Conservation (phyloP, 805 yeast genomes). For the Pichia thaimueangensis region DNA sequence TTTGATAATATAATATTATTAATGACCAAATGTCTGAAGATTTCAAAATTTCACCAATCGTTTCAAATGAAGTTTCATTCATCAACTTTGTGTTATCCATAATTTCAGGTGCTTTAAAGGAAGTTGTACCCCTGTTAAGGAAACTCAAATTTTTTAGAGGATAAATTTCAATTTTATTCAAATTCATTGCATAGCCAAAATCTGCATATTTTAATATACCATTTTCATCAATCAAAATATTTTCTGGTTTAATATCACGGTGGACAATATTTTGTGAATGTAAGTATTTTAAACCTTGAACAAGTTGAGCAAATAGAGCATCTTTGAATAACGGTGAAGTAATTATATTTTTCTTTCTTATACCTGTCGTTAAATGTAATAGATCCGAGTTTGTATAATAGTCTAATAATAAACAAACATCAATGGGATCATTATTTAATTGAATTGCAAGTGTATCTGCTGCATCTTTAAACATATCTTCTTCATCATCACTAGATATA, state of each 20-base stretch:
- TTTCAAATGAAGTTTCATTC: conserved; percentile 5
- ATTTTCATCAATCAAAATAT: conserved; percentile 38
- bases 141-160: conserved; percentile 16
- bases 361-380: conserved; percentile 34
- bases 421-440: neutral
- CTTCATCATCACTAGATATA: neutral
- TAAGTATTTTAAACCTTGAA: conserved; percentile 38
- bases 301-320: conserved; percentile 46
- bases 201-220: conserved; percentile 44
- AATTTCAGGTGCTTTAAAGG: conserved; percentile 49
- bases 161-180: conserved; percentile 20
- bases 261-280: conserved; percentile 41
- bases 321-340: conserved; percentile 35
- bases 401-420: conserved; percentile 34
- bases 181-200: conserved; percentile 44
- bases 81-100: conserved; percentile 22
- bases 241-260: conserved; percentile 51
- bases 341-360: conserved; percentile 32
- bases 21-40: conserved; percentile 46
- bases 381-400: conserved; percentile 44
- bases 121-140: conserved; percentile 41
- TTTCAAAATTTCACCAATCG: conserved; percentile 23
- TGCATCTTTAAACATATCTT: neutral
- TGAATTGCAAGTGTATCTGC: neutral
- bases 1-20: conserved; percentile 43